Evolutionary conservation across 2,329 filamentous ascomycete species (phyloP).

Genomic region (Paraphaeosphaeria sporulosa): DNA sequence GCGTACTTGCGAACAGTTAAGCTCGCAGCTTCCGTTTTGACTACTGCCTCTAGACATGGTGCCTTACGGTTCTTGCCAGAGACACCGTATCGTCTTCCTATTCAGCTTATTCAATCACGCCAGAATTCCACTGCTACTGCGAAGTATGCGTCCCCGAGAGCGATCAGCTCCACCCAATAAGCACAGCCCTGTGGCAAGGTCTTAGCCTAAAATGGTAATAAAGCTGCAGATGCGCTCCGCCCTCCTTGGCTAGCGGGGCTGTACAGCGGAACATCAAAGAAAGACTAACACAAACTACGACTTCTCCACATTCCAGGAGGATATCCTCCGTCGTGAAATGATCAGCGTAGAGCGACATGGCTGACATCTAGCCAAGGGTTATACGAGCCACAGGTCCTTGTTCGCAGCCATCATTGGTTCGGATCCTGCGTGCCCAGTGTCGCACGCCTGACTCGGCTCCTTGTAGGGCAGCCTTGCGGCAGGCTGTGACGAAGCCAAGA

Average conservation of each 20-base stretch:
- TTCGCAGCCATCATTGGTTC: background rate
- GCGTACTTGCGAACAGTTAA: too few species aligned
- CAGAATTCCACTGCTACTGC: background rate
- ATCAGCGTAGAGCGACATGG: background rate
- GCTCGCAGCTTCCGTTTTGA: too few species aligned
- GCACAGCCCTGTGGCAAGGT: background rate
- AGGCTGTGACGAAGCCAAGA: conserved; percentile 10
- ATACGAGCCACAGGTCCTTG: background rate
- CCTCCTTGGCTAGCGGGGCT: conserved; percentile 8
- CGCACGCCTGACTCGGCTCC: background rate
- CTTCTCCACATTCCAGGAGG: background rate
- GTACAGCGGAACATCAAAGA: background rate
- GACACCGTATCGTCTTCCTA: background rate
- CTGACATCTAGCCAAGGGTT: background rate
- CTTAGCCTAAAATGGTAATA: background rate
- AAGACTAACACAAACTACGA: background rate
- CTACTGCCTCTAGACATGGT: too few species aligned
- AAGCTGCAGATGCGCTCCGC: background rate
- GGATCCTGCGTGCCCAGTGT: background rate
- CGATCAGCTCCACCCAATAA: background rate
- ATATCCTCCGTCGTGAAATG: too few species aligned
- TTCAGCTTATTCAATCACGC: background rate
- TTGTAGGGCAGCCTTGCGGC: background rate
- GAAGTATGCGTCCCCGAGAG: background rate
- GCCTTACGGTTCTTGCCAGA: too few species aligned